Evolutionary conservation across 352 stramenopile genomes (phyloP).

Genomic region (Globisporangium emineosum): DNA sequence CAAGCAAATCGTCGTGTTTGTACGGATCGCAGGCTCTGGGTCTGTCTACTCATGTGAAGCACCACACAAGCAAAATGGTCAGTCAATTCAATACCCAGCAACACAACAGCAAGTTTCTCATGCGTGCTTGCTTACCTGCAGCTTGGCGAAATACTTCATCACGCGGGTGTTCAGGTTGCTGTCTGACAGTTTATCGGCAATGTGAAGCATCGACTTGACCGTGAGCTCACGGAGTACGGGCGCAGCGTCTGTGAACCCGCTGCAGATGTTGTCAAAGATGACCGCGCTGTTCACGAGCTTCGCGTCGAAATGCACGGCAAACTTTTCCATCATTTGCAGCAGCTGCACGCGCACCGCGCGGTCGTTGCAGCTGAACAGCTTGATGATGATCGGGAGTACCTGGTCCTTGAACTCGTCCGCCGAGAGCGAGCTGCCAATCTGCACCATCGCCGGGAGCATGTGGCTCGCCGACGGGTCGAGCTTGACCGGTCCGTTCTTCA

Average conservation of each 20-base stretch:
- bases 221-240: constrained; percentile 89
- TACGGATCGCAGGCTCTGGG: constrained; percentile 89
- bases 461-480: constrained; percentile 83
- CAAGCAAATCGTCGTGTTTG: constrained; percentile 92
- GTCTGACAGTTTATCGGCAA: constrained; percentile 89
- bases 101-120: neutral
- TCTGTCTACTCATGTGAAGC: constrained; percentile 46
- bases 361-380: constrained; percentile 91
- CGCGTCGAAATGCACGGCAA: constrained; percentile 85
- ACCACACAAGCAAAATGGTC: neutral
- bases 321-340: constrained; percentile 90
- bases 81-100: neutral
- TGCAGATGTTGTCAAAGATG: constrained; percentile 91
- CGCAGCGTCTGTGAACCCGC: constrained; percentile 88
- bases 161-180: constrained; percentile 90
- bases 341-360: constrained; percentile 87
- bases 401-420: constrained; percentile 85
- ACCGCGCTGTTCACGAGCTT: constrained; percentile 89
- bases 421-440: constrained; percentile 76
- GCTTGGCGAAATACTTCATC: constrained; percentile 91
- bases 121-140: constrained; percentile 52
- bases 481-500: constrained; percentile 64
- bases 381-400: constrained; percentile 86
- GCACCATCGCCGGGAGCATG: constrained; percentile 86
- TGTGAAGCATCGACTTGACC: constrained; percentile 91